Evolutionary conservation across 805 yeast species (phyloP).

Genomic region (Trichomonascus vanleenenianus): DNA sequence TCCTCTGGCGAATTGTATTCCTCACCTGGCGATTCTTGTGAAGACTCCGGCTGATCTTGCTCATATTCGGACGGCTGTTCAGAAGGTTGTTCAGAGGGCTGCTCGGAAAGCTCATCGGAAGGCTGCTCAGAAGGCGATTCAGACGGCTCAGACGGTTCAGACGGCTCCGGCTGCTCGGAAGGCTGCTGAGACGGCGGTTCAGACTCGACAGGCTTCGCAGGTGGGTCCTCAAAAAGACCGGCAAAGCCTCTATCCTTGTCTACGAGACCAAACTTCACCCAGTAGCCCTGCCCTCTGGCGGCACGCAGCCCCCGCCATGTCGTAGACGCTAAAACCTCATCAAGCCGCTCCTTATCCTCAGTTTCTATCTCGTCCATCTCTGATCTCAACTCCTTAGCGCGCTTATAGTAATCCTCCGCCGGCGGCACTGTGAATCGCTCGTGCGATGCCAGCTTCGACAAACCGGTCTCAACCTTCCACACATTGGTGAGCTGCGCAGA

Average conservation of each 20-base stretch:
- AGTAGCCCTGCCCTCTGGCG: constrained; percentile 28
- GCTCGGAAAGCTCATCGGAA: not conserved
- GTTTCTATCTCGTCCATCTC: constrained; percentile 7
- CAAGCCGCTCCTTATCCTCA: constrained; percentile 12
- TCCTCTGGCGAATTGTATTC: constrained; percentile 3
- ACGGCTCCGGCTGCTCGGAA: not conserved
- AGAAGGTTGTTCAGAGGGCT: not conserved
- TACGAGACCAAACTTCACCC: constrained; percentile 33
- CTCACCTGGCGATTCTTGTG: not conserved
- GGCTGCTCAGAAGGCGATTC: not conserved
- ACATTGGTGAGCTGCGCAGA: constrained; percentile 26
- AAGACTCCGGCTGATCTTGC: too few relatives aligned
- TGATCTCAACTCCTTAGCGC: constrained; percentile 4
- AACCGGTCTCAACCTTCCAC: constrained; percentile 37
- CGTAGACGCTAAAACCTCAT: constrained; percentile 15
- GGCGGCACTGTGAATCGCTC: constrained; percentile 18
- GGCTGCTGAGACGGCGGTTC: constrained; percentile 1
- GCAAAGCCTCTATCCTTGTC: constrained; percentile 31
- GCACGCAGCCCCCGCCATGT: constrained; percentile 40
- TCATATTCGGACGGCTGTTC: too few relatives aligned
- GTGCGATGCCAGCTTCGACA: constrained; percentile 25
- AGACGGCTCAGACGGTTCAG: constrained; percentile 2
- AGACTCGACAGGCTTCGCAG: not conserved
- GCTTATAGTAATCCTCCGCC: constrained; percentile 16
- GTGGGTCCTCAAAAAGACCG: constrained; percentile 29